Evolutionary conservation across 306 rosid species (phyloP).

Genomic region (Begonia fuchsioides): DNA sequence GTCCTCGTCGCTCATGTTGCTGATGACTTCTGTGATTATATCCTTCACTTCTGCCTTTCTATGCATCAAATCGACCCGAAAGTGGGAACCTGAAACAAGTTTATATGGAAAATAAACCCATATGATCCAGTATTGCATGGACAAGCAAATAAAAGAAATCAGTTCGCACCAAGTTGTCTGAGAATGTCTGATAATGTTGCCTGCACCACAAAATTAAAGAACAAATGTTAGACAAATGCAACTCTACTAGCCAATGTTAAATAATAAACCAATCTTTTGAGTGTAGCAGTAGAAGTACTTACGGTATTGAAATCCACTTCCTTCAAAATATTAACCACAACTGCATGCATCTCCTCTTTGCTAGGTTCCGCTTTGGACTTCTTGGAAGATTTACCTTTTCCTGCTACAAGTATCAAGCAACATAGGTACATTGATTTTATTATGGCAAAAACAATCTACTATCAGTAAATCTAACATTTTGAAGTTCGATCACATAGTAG

Average conservation of each 20-base stretch:
- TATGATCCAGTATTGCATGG: background rate
- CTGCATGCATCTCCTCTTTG: constrained; percentile 67
- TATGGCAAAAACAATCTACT: background rate
- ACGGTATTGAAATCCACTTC: constrained; percentile 94
- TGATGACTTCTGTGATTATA: constrained; percentile 90
- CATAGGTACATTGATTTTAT: background rate
- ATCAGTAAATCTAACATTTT: background rate
- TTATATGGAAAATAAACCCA: constrained; percentile 10
- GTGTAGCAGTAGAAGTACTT: constrained; percentile 21
- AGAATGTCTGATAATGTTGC: constrained; percentile 95
- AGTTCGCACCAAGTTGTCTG: constrained; percentile 77
- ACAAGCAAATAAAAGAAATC: background rate
- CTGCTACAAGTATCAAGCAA: constrained; percentile 19
- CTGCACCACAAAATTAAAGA: constrained; percentile 30
- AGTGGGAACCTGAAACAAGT: constrained; percentile 59
- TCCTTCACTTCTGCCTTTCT: constrained; percentile 94
- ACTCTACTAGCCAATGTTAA: too few relatives aligned
- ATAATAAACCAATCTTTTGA: background rate
- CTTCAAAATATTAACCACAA: constrained; percentile 77
- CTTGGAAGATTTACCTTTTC: constrained; percentile 62
- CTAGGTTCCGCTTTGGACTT: constrained; percentile 75
- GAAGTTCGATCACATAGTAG: too few relatives aligned
- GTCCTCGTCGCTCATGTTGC: constrained; percentile 91
- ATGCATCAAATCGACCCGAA: constrained; percentile 87
- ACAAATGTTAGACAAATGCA: constrained; percentile 3